Conservation (phyloP, 2,329 filamentous ascomycete species). For the Neopestalotiopsis clavispora region DNA sequence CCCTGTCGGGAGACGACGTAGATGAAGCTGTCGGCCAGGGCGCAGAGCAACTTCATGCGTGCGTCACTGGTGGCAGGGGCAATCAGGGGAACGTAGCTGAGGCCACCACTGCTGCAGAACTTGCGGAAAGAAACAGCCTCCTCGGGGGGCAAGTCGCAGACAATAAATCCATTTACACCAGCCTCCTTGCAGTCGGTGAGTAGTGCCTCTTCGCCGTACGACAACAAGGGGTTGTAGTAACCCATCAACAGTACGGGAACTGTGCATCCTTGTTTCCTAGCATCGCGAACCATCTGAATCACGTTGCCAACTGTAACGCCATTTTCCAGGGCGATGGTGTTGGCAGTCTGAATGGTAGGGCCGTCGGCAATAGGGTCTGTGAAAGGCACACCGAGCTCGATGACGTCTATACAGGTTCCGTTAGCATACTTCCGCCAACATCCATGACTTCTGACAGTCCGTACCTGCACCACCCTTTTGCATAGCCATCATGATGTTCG, state of each 20-base stretch:
- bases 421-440: background rate
- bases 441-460: constrained; percentile 28
- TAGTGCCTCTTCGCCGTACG: constrained; percentile 91
- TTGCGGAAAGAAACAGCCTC: constrained; percentile 92
- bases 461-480: constrained; percentile 90
- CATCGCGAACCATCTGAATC: constrained; percentile 82
- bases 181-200: constrained; percentile 82
- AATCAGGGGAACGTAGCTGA: constrained; percentile 97
- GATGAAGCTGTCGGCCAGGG: constrained; percentile 97
- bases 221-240: constrained; percentile 96
- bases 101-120: constrained; percentile 77
- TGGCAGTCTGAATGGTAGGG: constrained; percentile 93
- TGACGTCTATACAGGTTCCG: constrained; percentile 67
- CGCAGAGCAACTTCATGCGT: constrained; percentile 94
- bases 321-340: constrained; percentile 88
- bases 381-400: constrained; percentile 95
- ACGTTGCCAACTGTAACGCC: constrained; percentile 82
- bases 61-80: constrained; percentile 90
- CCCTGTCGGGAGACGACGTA: constrained; percentile 98
- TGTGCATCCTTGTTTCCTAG: constrained; percentile 76
- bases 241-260: constrained; percentile 94
- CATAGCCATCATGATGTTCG: constrained; percentile 84
- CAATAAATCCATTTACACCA: constrained; percentile 94
- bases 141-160: constrained; percentile 94
- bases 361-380: constrained; percentile 98